Evolutionary conservation across 108 stramenopile species (phyloP), one percentile per base, ranked within the genome.

Genomic region (Stephanodiscus minutulus): DNA sequence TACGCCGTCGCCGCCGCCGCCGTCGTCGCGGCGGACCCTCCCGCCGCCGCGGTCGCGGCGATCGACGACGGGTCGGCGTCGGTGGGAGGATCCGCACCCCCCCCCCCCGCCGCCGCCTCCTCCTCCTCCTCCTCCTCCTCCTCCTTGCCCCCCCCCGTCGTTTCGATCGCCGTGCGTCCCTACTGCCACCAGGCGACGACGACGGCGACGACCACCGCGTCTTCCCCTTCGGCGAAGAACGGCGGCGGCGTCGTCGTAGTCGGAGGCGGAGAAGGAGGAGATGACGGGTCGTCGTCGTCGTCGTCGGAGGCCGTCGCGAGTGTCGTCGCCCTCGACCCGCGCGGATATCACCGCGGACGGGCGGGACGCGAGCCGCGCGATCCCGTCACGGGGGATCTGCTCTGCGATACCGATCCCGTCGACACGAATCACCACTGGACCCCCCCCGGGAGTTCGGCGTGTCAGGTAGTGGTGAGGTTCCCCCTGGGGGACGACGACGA

Each of bases 261-360:
- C n/a, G n/a, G n/a, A n/a, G n/a, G n/a, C n/a, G n/a, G n/a, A n/a
- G n/a, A n/a, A n/a, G n/a, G n/a, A n/a, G n/a, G n/a, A n/a, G n/a
- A n/a, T n/a, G n/a, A n/a, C n/a, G n/a, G n/a, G n/a, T n/a, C n/a
- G n/a, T n/a, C n/a, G n/a, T n/a, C n/a, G n/a, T n/a, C n/a, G n/a
- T n/a, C n/a, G n/a, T n/a, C n/a, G n/a, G n/a, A 25, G 56, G 13
- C n/a, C n/a, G n/a, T n/a, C n/a, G n/a, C n/a, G n/a, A n/a, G n/a
- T n/a, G n/a, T n/a, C n/a, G n/a, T n/a, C n/a, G n/a, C n/a, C n/a
- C 55, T 94, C 7, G 90, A 94, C 65, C 83, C 87, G 71, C 85
- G 88, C 55, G 69, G 86, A 0, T 94, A 94, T 64, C 92, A 94
- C 57, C 73, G 79, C 28, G 92, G 92, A 18, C 64, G 88, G 12